Evolutionary conservation across 2,329 filamentous ascomycete genomes (phyloP), one percentile per base, ranked within the genome.

Genomic region (Zymoseptoria pseudotritici): DNA sequence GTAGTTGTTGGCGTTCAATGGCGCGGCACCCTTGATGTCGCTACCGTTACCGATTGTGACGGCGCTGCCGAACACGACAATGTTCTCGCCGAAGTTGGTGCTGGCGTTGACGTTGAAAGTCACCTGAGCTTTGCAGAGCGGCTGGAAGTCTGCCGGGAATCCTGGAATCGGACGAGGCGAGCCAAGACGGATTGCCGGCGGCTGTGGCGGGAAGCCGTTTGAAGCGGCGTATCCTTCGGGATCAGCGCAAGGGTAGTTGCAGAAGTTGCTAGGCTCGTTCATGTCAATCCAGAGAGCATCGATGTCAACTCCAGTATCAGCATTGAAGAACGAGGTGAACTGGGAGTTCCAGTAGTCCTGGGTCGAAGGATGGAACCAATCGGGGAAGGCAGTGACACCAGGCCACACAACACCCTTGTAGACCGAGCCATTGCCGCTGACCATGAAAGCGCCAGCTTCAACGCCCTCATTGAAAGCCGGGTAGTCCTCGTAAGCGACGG

Each of bases 321-420:
- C 73, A 61, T 80, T 73, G 75, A 92, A 91, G 76, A 90, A 90
- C 1, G 69, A 72, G 0, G 70, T 72, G 66, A 93, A 87, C 69
- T 92, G 82, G 4, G 79, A 78, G 64, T 84, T 85, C 89, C 89
- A 93, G 73, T 85, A 94, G 1, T 75, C 68, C 54, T 85, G 80
- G 1, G 84, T 83, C 56, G 84, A 83, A 7, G 81, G 79, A 19
- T 85, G 77, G 69, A 91, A 91, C 89, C 89, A 93, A 71, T 93
- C 90, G 0, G 73, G 73, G 62, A 72, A 75, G 5, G 65, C 70
- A 1, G 72, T 74, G 1, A 71, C 69, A 53, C 89, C 89, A 5
- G 89, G 86, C 89, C 89, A 93, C 21, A 92, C 89, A 17, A 90
- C 87, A 17, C 88, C 83, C 61, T 81, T 67, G 62, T 80, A 82